Evolutionary conservation across 129 eudicot genomes (phyloP).

Genomic region (Tanacetum coccineum): DNA sequence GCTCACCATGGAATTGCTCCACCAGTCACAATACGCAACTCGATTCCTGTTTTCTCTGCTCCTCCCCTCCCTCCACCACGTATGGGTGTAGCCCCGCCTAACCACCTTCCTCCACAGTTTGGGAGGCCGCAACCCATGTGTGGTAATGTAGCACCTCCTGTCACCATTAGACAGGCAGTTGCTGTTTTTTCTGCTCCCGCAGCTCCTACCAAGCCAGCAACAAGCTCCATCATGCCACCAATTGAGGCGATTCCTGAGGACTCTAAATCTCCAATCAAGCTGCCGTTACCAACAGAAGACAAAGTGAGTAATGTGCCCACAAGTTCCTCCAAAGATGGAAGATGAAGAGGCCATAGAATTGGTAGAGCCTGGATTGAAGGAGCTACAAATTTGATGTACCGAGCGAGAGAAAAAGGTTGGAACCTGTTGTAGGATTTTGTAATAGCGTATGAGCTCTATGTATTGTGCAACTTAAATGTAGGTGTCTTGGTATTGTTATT

Average conservation of each 20-base stretch:
- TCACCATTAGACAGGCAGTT: slow-evolving; percentile 30
- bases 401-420: not conserved
- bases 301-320: not conserved
- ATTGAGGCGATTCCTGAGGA: slow-evolving; percentile 14
- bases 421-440: slow-evolving; percentile 26
- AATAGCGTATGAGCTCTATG: slow-evolving; percentile 5
- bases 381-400: slow-evolving; percentile 17
- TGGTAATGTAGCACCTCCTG: slow-evolving; percentile 40
- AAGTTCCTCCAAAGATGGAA: not conserved
- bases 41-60: slow-evolving; percentile 72
- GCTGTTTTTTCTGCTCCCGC: slow-evolving; percentile 25
- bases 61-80: slow-evolving; percentile 54
- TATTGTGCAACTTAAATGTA: slow-evolving; percentile 27
- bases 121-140: slow-evolving; percentile 27
- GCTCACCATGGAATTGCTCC: slow-evolving; percentile 62
- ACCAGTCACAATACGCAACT: slow-evolving; percentile 65
- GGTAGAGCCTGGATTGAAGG: slow-evolving; percentile 20
- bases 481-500: slow-evolving; percentile 17
- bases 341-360: slow-evolving; percentile 3
- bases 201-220: slow-evolving; percentile 17
- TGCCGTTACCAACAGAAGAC: slow-evolving; percentile 23
- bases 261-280: slow-evolving; percentile 7
- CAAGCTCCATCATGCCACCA: slow-evolving; percentile 5
- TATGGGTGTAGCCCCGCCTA: slow-evolving; percentile 43
- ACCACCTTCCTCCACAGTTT: slow-evolving; percentile 30